phyloP scores from a whole-genome alignment of 1,139 yeast genomes.

The Trichomonascaceae sp. region DNA sequence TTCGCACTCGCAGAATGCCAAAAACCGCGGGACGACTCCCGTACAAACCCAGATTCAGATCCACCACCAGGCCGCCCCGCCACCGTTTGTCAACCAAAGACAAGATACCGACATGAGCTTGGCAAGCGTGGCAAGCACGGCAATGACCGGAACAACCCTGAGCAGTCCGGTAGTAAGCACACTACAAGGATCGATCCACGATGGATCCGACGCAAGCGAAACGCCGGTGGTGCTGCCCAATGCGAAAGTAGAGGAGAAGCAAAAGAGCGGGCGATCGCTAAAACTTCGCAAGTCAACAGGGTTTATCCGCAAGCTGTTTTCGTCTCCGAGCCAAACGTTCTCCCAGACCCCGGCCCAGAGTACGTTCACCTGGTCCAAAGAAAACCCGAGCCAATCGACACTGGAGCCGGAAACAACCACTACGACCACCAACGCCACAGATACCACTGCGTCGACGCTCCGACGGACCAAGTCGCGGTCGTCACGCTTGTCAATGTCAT shows the following conservation, averaged over 20 bases:
- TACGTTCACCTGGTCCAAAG: neutral
- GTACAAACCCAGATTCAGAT: neutral
- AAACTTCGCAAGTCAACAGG: conserved; percentile 29
- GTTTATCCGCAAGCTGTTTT: conserved; percentile 41
- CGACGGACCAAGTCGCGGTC: conserved; percentile 15
- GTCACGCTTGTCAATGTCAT: conserved; percentile 13
- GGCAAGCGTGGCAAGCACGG: conserved; percentile 3
- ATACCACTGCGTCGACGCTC: conserved; percentile 5
- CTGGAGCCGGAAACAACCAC: neutral
- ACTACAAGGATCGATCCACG: no score
- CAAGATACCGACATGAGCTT: no score
- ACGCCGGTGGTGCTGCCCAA: conserved; percentile 15
- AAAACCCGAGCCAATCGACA: neutral
- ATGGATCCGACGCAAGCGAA: conserved; percentile 6
- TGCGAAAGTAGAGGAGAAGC: conserved; percentile 5
- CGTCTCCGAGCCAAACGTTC: conserved; percentile 6
- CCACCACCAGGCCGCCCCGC: no score
- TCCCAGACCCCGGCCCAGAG: neutral
- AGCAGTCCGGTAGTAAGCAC: neutral
- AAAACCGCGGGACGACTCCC: neutral
- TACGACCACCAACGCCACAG: neutral
- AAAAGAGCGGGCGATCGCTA: conserved; percentile 11
- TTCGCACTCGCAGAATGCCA: neutral
- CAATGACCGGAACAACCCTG: neutral
- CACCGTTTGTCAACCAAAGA: no score